These are phyloP conservation scores for Colletotrichum abscissum DNA, from an alignment of 2,329 filamentous ascomycete genomes.

Conservation along the genomic window DNA sequence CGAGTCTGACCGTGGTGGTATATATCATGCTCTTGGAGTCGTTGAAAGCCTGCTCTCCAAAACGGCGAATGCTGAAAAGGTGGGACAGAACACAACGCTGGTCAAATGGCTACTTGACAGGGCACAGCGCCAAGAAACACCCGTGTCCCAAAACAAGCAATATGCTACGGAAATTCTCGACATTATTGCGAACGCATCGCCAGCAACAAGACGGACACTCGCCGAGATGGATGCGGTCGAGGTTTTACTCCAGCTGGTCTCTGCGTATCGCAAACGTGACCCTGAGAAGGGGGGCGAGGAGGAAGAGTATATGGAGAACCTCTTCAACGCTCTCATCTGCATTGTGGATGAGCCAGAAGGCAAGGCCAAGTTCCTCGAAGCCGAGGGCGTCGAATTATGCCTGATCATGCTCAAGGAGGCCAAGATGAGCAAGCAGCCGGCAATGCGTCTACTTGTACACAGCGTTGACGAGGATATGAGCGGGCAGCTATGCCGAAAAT, in stretches of 20 bases:
- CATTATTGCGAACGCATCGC: constrained; percentile 83
- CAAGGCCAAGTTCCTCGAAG: constrained; percentile 85
- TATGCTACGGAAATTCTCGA: constrained; percentile 93
- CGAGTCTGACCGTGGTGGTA: constrained; percentile 80
- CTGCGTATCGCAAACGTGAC: constrained; percentile 86
- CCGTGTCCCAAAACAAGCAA: constrained; percentile 90
- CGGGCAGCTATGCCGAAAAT: constrained; percentile 74
- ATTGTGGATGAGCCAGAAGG: constrained; percentile 80
- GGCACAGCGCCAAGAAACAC: constrained; percentile 74
- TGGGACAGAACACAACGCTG: constrained; percentile 76
- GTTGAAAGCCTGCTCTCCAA: constrained; percentile 88
- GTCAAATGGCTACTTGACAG: constrained; percentile 83
- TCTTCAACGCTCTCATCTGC: constrained; percentile 89
- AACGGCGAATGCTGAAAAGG: constrained; percentile 73
- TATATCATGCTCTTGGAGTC: constrained; percentile 87
- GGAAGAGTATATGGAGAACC: constrained; percentile 93
- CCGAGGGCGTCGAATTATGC: constrained; percentile 90
- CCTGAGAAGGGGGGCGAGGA: constrained; percentile 88
- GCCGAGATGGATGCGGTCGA: constrained; percentile 79
- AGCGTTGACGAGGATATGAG: constrained; percentile 67
- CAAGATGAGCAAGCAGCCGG: constrained; percentile 82
- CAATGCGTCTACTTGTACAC: constrained; percentile 87
- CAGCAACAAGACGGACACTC: constrained; percentile 72
- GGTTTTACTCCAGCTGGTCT: constrained; percentile 82
- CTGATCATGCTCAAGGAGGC: constrained; percentile 93